Percentiles rank a stretch among this genome's conserved stretches.
Evolutionary conservation across 2,329 filamentous ascomycete species (phyloP).

Genomic region (Decorospora gaudefroyi): DNA sequence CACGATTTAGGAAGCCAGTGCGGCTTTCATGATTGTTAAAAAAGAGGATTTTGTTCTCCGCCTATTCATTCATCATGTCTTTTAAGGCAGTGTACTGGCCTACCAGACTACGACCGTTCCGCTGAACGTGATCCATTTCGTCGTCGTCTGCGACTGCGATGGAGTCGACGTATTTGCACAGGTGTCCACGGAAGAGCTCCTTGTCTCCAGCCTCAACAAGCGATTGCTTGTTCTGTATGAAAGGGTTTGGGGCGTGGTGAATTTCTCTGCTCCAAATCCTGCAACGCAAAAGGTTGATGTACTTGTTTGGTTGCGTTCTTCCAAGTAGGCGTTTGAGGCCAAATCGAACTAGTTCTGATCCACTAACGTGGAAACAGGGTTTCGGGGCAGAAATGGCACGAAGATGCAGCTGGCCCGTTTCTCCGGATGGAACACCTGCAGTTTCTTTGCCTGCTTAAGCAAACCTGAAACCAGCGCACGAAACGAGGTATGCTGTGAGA

Average conservation of each 20-base stretch:
- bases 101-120: no score
- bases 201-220: conserved; percentile 7
- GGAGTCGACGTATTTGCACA: no score
- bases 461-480: conserved; percentile 26
- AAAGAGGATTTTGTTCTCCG: no score
- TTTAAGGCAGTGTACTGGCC: no score
- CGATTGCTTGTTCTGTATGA: conserved; percentile 28
- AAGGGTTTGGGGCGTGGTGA: conserved; percentile 23
- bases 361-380: conserved; percentile 6
- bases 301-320: conserved; percentile 38
- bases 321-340: conserved; percentile 23
- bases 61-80: no score
- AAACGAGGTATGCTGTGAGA: conserved; percentile 42
- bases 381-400: no score
- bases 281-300: conserved; percentile 34
- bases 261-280: conserved; percentile 42
- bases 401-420: no score
- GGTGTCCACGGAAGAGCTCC: no score
- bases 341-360: conserved; percentile 1
- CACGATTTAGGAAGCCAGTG: no score
- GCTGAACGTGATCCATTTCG: no score
- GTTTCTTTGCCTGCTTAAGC: conserved; percentile 26
- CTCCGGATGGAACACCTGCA: conserved; percentile 20
- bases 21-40: no score
- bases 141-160: no score